These are phyloP conservation scores for Amanita molliuscula DNA, from an alignment of 768 basidiomycete genomes.

Conservation along the genomic window DNA sequence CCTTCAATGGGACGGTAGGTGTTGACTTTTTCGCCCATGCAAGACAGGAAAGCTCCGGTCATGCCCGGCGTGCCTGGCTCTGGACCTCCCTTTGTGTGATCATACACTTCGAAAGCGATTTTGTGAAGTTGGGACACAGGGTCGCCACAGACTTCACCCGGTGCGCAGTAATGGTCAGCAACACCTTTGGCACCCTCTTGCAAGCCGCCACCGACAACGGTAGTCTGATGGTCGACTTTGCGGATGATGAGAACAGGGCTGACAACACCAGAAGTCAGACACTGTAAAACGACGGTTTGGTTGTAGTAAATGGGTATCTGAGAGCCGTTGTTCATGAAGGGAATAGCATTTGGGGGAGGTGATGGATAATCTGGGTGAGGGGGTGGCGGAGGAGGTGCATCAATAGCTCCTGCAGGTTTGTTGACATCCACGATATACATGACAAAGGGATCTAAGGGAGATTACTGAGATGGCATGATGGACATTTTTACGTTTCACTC, in stretches of 20 bases:
- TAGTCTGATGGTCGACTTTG: slow-evolving; percentile 85
- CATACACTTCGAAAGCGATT: slow-evolving; percentile 88
- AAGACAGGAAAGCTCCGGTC: slow-evolving; percentile 78
- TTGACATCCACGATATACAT: slow-evolving; percentile 96
- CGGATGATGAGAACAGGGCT: slow-evolving; percentile 91
- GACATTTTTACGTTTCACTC: slow-evolving; percentile 17
- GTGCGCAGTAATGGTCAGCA: slow-evolving; percentile 71
- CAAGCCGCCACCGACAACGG: slow-evolving; percentile 83
- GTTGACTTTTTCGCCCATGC: slow-evolving; percentile 91
- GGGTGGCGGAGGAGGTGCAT: slow-evolving; percentile 70
- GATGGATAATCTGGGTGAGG: slow-evolving; percentile 86
- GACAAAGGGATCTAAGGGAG: slow-evolving; percentile 69
- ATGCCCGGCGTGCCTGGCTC: slow-evolving; percentile 71
- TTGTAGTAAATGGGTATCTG: slow-evolving; percentile 95
- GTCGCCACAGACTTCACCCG: slow-evolving; percentile 86
- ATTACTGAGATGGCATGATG: slow-evolving; percentile 5
- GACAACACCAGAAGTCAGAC: slow-evolving; percentile 87
- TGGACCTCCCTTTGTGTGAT: slow-evolving; percentile 54
- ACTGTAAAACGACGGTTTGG: slow-evolving; percentile 91
- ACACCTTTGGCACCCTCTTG: slow-evolving; percentile 82
- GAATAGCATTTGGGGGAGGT: slow-evolving; percentile 83
- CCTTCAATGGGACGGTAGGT: slow-evolving; percentile 80
- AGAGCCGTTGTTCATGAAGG: slow-evolving; percentile 73
- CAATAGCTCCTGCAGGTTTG: slow-evolving; percentile 69
- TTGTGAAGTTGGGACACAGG: slow-evolving; percentile 95